Evolutionary conservation across 176 grass and related monocot species (phyloP), one percentile per base, ranked within the genome.

Genomic region (Otatea glauca): DNA sequence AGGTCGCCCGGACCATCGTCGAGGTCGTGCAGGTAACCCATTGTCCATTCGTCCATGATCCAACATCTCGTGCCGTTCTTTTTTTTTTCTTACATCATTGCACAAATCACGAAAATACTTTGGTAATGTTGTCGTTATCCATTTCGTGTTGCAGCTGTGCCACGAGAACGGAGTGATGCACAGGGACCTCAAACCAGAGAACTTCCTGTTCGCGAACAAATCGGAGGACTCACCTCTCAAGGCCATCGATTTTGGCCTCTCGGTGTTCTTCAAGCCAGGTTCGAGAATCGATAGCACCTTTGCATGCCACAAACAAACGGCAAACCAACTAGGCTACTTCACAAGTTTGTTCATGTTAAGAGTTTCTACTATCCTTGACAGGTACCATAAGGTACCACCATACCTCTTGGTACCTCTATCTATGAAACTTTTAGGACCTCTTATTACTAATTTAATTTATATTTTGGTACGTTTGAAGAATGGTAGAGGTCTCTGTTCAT

Each of bases 181-280:
- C 78, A 49, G 92, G 49, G 90, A 94, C 85, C 74, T 94, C 49
- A 94, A 94, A 55, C 92, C 92, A 1, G 92, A 94, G 78, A 94
- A 94, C 78, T 92, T 94, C 88, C 62, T 94, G 21, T 92, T 90
- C 68, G 87, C 81, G 34, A 68, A 85, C 80, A 80, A 75, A 71
- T 71, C 61, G 1, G 90, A 94, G 70, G 85, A 88, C 37, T 84
- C 92, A 35, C 85, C 87, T 34, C 82, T 92, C 62, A 92, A 94
- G 85, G 92, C 81, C 71, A 92, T 94, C 32, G 90, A 94, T 74
- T 94, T 94, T 15, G 92, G 92, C 68, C 87, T 94, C 29, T 90
- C 92, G 48, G 88, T 94, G 10, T 83, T 48, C 84, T 94, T 94
- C 79, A 88, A 89, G 47, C 92, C 92, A 25, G 89, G 92, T 92